phyloP scores from a whole-genome alignment of 805 yeast species.

The Sugiyamaella smithiae region DNA sequence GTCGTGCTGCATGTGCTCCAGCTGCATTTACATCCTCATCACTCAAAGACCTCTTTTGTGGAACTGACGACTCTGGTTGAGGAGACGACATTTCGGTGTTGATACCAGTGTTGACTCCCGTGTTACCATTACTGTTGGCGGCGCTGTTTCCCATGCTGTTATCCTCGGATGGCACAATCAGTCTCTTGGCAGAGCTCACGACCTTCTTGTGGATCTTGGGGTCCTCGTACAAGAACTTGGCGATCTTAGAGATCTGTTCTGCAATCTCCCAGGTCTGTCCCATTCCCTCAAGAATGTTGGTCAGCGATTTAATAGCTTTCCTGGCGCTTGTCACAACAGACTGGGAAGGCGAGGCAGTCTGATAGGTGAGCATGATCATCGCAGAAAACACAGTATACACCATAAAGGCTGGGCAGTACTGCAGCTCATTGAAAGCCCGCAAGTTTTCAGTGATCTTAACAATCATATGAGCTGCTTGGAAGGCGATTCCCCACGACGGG shows the following conservation, averaged over 20 bases:
- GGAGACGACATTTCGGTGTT: background rate
- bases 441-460: slow-evolving; percentile 59
- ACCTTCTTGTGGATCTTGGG: slow-evolving; percentile 24
- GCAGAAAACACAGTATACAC: slow-evolving; percentile 63
- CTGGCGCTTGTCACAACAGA: slow-evolving; percentile 39
- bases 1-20: background rate
- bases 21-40: background rate
- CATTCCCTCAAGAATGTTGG: slow-evolving; percentile 37
- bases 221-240: slow-evolving; percentile 40
- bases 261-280: slow-evolving; percentile 56
- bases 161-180: slow-evolving; percentile 1
- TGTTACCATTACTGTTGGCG: background rate
- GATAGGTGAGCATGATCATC: slow-evolving; percentile 67
- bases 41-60: slow-evolving; percentile 7
- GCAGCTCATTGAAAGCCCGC: slow-evolving; percentile 47
- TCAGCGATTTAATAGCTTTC: slow-evolving; percentile 35
- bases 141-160: background rate
- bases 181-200: slow-evolving; percentile 19
- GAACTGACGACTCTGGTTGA: background rate
- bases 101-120: background rate
- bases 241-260: slow-evolving; percentile 48
- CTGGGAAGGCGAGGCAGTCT: slow-evolving; percentile 44
- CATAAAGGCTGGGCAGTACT: slow-evolving; percentile 55
- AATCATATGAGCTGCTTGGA: slow-evolving; percentile 77
- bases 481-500: slow-evolving; percentile 79